These are phyloP conservation scores for Coemansia sp. DNA, from an alignment of 192 early-diverging fungal species.

Conservation along the genomic window DNA sequence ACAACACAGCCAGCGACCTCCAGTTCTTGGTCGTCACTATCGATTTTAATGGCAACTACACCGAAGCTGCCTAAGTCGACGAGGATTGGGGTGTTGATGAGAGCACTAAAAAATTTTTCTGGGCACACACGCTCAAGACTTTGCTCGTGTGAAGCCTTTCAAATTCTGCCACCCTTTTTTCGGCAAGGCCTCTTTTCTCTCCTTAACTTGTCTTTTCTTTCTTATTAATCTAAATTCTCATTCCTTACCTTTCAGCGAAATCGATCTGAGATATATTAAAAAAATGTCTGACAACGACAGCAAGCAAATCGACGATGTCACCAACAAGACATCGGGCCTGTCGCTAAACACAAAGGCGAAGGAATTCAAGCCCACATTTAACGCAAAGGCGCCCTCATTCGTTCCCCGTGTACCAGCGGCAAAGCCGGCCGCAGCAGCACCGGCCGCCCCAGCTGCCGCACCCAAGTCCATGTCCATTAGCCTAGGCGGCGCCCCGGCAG, in stretches of 20 bases:
- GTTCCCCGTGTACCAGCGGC: slow-evolving; percentile 63
- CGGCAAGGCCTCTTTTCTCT: neutral
- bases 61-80: neutral
- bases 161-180: neutral
- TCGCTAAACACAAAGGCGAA: slow-evolving; percentile 63
- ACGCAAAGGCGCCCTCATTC: slow-evolving; percentile 63
- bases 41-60: slow-evolving; percentile 80
- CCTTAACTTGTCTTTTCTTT: slow-evolving; percentile 2
- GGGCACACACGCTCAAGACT: neutral
- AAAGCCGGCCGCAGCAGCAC: slow-evolving; percentile 27
- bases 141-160: neutral
- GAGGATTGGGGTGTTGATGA: neutral
- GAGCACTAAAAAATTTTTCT: neutral
- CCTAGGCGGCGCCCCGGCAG: slow-evolving; percentile 25
- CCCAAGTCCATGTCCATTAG: slow-evolving; percentile 27
- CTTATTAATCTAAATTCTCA: neutral
- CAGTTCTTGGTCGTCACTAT: slow-evolving; percentile 73
- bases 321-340: slow-evolving; percentile 53
- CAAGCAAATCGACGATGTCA: slow-evolving; percentile 39
- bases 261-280: neutral
- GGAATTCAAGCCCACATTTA: slow-evolving; percentile 67
- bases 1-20: slow-evolving; percentile 69
- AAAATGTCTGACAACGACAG: slow-evolving; percentile 34
- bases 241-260: neutral
- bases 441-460: slow-evolving; percentile 8